A percentile compares a stretch with the other conserved stretches of the same genome.
Conservation (phyloP, 139 green algal genomes). For the Chlorella sp. region DNA sequence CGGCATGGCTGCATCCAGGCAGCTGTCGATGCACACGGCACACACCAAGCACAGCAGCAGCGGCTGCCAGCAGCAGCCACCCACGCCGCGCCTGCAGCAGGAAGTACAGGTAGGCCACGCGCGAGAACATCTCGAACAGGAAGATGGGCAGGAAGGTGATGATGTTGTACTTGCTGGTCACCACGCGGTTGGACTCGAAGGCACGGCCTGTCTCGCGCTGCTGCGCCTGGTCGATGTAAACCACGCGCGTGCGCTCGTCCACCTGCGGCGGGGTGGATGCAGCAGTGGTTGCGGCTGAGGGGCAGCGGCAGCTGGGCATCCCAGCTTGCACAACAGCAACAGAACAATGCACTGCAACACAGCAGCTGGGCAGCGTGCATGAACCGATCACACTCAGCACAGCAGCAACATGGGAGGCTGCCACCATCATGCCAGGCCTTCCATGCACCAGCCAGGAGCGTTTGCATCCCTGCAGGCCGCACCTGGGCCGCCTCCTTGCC, state of each 20-base stretch:
- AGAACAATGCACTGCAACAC: too few relatives aligned
- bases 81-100: slow-evolving; percentile 51
- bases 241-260: slow-evolving; percentile 15
- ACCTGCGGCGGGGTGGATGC: background rate
- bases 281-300: background rate
- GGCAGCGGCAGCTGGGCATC: too few relatives aligned
- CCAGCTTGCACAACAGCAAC: too few relatives aligned
- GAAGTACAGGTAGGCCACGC: slow-evolving; percentile 91
- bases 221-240: slow-evolving; percentile 27
- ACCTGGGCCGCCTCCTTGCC: background rate
- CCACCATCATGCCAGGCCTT: too few relatives aligned
- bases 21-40: too few relatives aligned
- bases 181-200: slow-evolving; percentile 65
- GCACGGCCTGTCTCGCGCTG: background rate
- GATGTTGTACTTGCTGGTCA: slow-evolving; percentile 85
- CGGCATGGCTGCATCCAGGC: too few relatives aligned
- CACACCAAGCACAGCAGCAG: background rate
- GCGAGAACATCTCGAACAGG: slow-evolving; percentile 83
- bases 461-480: background rate
- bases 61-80: background rate
- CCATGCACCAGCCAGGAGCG: background rate
- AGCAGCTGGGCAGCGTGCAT: too few relatives aligned
- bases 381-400: too few relatives aligned
- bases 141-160: slow-evolving; percentile 83
- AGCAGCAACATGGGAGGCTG: too few relatives aligned